Evolutionary conservation across 371 early-diverging fungal genomes (phyloP).

Genomic region (Quaeritorhiza haematococci): DNA sequence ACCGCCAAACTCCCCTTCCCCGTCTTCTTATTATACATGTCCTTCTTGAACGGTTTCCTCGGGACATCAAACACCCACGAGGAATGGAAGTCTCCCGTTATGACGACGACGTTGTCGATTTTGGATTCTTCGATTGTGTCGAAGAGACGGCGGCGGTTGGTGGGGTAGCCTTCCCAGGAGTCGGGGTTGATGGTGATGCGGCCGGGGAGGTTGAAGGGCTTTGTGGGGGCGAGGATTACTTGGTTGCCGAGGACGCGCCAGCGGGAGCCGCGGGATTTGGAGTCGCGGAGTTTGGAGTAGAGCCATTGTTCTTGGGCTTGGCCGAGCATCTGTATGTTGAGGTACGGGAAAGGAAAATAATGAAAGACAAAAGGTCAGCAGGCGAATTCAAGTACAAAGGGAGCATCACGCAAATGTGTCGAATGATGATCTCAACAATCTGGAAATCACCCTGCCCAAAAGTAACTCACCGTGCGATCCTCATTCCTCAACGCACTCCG

Average conservation of each 20-base stretch:
- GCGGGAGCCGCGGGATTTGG: slow-evolving; percentile 14
- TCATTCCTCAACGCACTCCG: background rate
- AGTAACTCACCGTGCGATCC: slow-evolving; percentile 7
- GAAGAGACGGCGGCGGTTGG: slow-evolving; percentile 19
- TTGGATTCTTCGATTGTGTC: slow-evolving; percentile 7
- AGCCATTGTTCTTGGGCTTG: slow-evolving; percentile 34
- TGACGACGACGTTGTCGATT: slow-evolving; percentile 18
- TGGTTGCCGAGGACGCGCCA: slow-evolving; percentile 38
- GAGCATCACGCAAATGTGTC: background rate
- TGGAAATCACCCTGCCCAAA: background rate
- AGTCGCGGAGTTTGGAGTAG: slow-evolving; percentile 10
- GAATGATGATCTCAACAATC: background rate
- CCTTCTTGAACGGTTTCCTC: slow-evolving; percentile 7
- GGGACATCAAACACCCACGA: slow-evolving; percentile 25
- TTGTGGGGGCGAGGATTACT: slow-evolving; percentile 26
- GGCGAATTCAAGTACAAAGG: too few species aligned
- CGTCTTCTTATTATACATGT: slow-evolving; percentile 13
- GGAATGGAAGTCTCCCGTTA: slow-evolving; percentile 34
- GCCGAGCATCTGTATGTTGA: slow-evolving; percentile 14
- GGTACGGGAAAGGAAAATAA: too few species aligned
- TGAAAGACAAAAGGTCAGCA: too few species aligned
- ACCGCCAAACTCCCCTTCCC: slow-evolving; percentile 19
- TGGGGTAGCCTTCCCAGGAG: slow-evolving; percentile 36
- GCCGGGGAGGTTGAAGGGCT: slow-evolving; percentile 5
- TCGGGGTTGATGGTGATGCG: slow-evolving; percentile 12